phyloP scores from a whole-genome alignment of 768 basidiomycete genomes.

The Dentipellis sp. region DNA sequence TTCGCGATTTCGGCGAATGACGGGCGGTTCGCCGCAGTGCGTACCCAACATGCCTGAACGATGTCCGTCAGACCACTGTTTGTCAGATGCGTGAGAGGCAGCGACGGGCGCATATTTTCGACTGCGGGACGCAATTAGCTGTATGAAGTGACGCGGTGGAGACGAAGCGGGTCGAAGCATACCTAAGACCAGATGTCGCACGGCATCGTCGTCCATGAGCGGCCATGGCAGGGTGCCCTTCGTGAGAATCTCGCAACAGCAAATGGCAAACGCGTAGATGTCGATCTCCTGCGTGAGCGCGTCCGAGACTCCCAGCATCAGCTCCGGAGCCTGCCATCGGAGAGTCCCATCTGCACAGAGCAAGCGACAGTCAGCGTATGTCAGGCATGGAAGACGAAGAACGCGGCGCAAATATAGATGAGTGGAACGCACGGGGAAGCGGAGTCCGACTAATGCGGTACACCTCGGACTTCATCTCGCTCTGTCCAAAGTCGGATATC shows the following conservation, averaged over 20 bases:
- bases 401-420: background rate
- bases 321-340: conserved; percentile 67
- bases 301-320: conserved; percentile 36
- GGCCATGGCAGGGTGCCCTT: conserved; percentile 57
- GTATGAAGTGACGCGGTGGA: conserved; percentile 11
- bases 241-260: conserved; percentile 53
- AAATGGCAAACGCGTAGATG: conserved; percentile 62
- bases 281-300: conserved; percentile 47
- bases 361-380: conserved; percentile 2
- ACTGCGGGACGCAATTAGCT: conserved; percentile 3
- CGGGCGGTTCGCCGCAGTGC: conserved; percentile 41
- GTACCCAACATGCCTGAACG: conserved; percentile 48
- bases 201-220: conserved; percentile 37
- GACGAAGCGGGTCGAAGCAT: background rate
- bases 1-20: conserved; percentile 39
- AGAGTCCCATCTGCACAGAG: conserved; percentile 35
- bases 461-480: conserved; percentile 68
- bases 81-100: conserved; percentile 31
- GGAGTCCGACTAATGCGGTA: conserved; percentile 45
- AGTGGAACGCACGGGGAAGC: conserved; percentile 19
- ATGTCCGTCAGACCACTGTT: conserved; percentile 31
- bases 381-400: conserved; percentile 6
- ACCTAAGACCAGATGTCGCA: conserved; percentile 45
- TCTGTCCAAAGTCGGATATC: conserved; percentile 79
- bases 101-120: conserved; percentile 17